Conservation (phyloP, 176 grass and related monocot species). For the Paspalum vaginatum region DNA sequence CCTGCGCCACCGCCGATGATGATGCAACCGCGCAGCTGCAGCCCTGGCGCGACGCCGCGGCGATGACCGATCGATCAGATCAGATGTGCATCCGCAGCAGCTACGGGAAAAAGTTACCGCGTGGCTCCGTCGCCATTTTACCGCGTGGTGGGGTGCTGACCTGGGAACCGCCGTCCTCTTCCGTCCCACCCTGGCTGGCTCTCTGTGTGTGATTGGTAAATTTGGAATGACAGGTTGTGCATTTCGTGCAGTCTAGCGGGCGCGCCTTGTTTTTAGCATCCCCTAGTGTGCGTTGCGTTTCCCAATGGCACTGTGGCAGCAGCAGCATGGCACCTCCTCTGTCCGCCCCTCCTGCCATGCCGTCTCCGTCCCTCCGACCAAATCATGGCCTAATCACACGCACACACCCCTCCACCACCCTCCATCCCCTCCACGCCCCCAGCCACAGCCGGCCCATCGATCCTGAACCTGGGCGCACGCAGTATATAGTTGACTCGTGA, state of each 20-base stretch:
- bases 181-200: no score
- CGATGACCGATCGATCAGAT: no score
- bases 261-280: slow-evolving; percentile 29
- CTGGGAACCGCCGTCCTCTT: not conserved
- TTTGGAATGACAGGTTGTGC: slow-evolving; percentile 3
- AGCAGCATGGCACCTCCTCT: not conserved
- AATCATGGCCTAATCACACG: slow-evolving; percentile 63
- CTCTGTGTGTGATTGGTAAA: not conserved
- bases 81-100: not conserved
- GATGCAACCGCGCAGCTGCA: not conserved
- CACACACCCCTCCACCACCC: not conserved
- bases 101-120: slow-evolving; percentile 5
- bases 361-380: slow-evolving; percentile 40
- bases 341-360: not conserved
- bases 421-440: slow-evolving; percentile 3
- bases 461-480: not conserved
- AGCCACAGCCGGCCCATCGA: not conserved
- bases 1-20: not conserved
- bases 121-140: not conserved
- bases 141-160: not conserved
- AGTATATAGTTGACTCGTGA: slow-evolving; percentile 18
- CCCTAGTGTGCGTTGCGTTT: slow-evolving; percentile 33
- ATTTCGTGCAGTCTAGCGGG: slow-evolving; percentile 3
- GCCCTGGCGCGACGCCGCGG: not conserved
- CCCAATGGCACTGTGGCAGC: slow-evolving; percentile 19